Evolutionary conservation across 2,329 filamentous ascomycete genomes (phyloP).

Genomic region (Pezicula rhizophila): DNA sequence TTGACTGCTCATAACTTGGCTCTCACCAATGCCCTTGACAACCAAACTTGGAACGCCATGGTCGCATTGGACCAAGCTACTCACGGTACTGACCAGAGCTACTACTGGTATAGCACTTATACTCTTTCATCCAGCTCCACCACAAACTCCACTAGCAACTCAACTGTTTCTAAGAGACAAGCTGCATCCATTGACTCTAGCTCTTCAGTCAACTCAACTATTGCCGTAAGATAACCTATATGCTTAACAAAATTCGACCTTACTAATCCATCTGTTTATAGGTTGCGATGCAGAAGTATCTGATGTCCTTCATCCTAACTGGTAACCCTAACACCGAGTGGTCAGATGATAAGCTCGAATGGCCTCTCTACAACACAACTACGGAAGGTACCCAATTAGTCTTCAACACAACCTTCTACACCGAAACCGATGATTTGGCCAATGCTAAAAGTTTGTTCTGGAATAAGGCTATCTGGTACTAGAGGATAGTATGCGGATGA

Average conservation of each 20-base stretch:
- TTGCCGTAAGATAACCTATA: conserved; percentile 12
- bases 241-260: background rate
- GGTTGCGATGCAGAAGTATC: conserved; percentile 30
- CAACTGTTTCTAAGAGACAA: conserved; percentile 3
- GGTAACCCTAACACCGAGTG: conserved; percentile 28
- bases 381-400: conserved; percentile 22
- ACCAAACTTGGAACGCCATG: conserved; percentile 32
- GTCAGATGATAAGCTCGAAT: conserved; percentile 28
- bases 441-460: conserved; percentile 26
- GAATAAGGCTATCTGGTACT: conserved; percentile 32
- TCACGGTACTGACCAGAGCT: conserved; percentile 31
- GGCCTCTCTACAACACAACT: conserved; percentile 26
- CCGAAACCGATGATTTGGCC: conserved; percentile 26
- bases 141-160: conserved; percentile 6
- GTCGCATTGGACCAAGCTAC: conserved; percentile 26
- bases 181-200: too few species aligned
- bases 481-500: conserved; percentile 3
- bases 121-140: conserved; percentile 14
- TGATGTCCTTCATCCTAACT: conserved; percentile 27
- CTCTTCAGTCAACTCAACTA: conserved; percentile 18
- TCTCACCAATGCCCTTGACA: conserved; percentile 28
- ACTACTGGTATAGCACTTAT: conserved; percentile 28
- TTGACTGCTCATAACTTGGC: conserved; percentile 29
- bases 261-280: conserved; percentile 3
- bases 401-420: conserved; percentile 28